Evolutionary conservation across 2,329 filamentous ascomycete species (phyloP).

Genomic region (Ceratocystis colombiana): DNA sequence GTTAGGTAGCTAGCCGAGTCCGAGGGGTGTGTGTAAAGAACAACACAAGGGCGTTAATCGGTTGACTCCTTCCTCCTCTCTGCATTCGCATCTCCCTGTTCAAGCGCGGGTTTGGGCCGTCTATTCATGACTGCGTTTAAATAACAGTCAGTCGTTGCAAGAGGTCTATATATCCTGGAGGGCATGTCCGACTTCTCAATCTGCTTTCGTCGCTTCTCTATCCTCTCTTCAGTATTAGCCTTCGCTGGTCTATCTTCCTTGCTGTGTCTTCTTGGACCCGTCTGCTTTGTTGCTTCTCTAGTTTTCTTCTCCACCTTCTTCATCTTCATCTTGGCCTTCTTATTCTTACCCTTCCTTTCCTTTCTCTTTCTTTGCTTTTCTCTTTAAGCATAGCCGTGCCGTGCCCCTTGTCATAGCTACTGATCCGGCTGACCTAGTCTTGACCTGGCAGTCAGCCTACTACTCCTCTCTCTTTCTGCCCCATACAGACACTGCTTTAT

Average conservation of each 20-base stretch:
- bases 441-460: background rate
- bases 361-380: background rate
- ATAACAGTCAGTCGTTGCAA: background rate
- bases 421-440: background rate
- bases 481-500: background rate
- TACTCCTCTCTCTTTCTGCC: background rate
- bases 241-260: background rate
- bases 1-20: background rate
- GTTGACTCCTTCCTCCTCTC: background rate
- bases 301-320: background rate
- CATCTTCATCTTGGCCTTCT: background rate
- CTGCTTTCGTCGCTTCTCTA: slow-evolving; percentile 1
- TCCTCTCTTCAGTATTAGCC: background rate
- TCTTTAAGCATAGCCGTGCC: background rate
- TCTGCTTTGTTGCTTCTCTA: background rate
- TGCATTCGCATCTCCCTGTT: background rate
- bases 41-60: background rate
- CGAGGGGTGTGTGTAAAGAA: background rate
- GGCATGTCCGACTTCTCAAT: background rate
- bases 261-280: background rate
- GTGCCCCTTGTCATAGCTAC: background rate
- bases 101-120: background rate
- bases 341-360: background rate
- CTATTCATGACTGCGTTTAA: background rate
- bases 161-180: slow-evolving; percentile 8